Evolutionary conservation across 495 filamentous ascomycete genomes (phyloP), one percentile per base, ranked within the genome.

Genomic region (Tuber borchii): DNA sequence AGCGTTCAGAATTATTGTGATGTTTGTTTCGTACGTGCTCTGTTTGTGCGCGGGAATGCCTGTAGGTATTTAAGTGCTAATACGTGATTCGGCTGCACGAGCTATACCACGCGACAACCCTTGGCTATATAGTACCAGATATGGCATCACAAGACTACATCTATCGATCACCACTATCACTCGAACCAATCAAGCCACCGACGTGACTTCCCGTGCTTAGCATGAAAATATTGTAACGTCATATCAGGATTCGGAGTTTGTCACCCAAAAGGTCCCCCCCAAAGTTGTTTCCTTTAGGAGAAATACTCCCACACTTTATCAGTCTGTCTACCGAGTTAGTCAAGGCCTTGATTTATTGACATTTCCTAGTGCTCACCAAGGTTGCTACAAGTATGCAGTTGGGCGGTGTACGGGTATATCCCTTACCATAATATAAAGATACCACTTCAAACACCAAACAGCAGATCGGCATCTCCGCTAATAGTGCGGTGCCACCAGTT

Each of bases 101-200:
- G n/a, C 26, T 16, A 31, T 61, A 61, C 1, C n/a, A 31, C 26
- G 14, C 56, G 10, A 31, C 56, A 61, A 16, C 7, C 56, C n/a
- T 61, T 61, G 56, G 56, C 56, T 5, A 31, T 16, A 26, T 3
- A 9, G 48, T 12, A 51, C 48, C n/a, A 56, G n/a, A 56, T n/a
- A n/a, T 56, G 48, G 22, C n/a, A 56, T 9, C 22, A 26, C n/a
- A 3, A 8, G 22, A 26, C n/a, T 56, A 12, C n/a, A 56, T 12
- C n/a, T 56, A 56, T 26, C 0, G 51, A 56, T 56, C 51, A 56
- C n/a, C 51, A n/a, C 51, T n/a, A 6, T 61, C 56, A 31, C 56
- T 61, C 56, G 56, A 61, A 31, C n/a, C 56, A 61, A 61, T 31
- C 56, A 61, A 61, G 56, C n/a, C n/a, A 31, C 56, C 56, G 56